phyloP scores from a whole-genome alignment of 2,329 filamentous ascomycete species.

The Aspergillus sclerotialis region DNA sequence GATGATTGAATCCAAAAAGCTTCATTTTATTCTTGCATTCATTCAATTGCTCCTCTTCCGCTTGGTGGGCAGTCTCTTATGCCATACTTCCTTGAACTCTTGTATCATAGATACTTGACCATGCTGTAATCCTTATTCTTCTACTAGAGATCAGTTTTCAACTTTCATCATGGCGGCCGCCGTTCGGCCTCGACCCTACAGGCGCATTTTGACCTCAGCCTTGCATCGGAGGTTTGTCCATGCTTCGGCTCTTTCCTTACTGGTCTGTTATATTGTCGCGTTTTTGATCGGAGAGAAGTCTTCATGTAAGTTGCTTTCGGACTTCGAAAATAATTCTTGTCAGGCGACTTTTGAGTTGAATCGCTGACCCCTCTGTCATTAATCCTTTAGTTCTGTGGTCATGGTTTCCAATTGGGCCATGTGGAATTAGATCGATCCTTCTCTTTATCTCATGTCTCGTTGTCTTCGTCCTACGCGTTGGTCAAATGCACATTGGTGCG shows the following conservation, averaged over 20 bases:
- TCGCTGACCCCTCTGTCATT: background rate
- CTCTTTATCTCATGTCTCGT: conserved; percentile 70
- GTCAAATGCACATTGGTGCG: conserved; percentile 68
- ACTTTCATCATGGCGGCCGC: conserved; percentile 30
- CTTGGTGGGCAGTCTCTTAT: conserved; percentile 5
- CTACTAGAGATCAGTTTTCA: conserved; percentile 15
- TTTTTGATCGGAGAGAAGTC: conserved; percentile 63
- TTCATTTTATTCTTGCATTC: conserved; percentile 15
- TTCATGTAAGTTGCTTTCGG: conserved; percentile 50
- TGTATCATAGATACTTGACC: conserved; percentile 12
- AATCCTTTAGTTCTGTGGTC: conserved; percentile 67
- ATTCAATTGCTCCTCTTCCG: conserved; percentile 4
- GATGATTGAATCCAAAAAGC: conserved; percentile 25
- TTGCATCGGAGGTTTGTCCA: conserved; percentile 80
- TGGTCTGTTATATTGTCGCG: conserved; percentile 66
- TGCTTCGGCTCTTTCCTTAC: conserved; percentile 62
- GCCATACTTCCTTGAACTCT: no score
- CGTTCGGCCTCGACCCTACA: conserved; percentile 51
- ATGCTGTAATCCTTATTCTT: conserved; percentile 17
- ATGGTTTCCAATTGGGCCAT: conserved; percentile 74
- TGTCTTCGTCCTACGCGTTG: conserved; percentile 78
- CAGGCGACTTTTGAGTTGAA: background rate
- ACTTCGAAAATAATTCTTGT: background rate
- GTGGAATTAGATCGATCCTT: conserved; percentile 66
- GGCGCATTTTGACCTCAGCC: conserved; percentile 84